Conservation (phyloP, 129 eudicot genomes). For the Lactuca sativa region DNA sequence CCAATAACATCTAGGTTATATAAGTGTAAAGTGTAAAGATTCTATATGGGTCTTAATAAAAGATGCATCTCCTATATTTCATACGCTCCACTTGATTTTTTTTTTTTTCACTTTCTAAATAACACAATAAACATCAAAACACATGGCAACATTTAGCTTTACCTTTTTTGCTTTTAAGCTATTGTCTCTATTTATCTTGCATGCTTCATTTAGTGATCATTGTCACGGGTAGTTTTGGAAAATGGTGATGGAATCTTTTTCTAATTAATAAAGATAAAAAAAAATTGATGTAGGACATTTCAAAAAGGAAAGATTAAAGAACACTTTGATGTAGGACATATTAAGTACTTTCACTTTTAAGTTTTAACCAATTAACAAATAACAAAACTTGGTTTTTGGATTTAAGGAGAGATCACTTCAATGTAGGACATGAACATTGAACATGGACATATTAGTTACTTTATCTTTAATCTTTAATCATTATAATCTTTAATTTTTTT, state of each 20-base stretch:
- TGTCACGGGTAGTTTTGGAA: constrained; percentile 29
- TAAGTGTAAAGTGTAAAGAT: constrained; percentile 4
- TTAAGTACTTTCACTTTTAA: constrained; percentile 27
- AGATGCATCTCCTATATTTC: constrained; percentile 11
- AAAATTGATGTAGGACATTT: constrained; percentile 32
- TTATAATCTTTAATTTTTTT: not conserved
- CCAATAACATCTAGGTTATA: not conserved
- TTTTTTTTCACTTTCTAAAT: constrained; percentile 26
- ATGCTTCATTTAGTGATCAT: constrained; percentile 34
- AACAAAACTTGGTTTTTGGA: not conserved
- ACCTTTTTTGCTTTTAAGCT: constrained; percentile 27
- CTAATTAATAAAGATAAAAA: constrained; percentile 17
- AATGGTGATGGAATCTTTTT: constrained; percentile 28
- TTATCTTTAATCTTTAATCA: constrained; percentile 12
- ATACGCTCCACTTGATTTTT: constrained; percentile 32
- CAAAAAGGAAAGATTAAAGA: constrained; percentile 30
- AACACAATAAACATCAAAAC: constrained; percentile 22
- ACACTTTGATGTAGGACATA: constrained; percentile 34
- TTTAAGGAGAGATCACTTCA: constrained; percentile 24
- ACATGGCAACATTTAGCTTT: constrained; percentile 31
- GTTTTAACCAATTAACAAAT: not conserved
- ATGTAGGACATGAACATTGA: constrained; percentile 26
- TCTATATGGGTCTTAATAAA: not conserved
- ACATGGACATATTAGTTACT: constrained; percentile 3
- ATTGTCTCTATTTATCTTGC: constrained; percentile 23